Base-by-base conservation (phyloP, 2,329 filamentous ascomycete genomes). In the Xylaria sp. region DNA sequence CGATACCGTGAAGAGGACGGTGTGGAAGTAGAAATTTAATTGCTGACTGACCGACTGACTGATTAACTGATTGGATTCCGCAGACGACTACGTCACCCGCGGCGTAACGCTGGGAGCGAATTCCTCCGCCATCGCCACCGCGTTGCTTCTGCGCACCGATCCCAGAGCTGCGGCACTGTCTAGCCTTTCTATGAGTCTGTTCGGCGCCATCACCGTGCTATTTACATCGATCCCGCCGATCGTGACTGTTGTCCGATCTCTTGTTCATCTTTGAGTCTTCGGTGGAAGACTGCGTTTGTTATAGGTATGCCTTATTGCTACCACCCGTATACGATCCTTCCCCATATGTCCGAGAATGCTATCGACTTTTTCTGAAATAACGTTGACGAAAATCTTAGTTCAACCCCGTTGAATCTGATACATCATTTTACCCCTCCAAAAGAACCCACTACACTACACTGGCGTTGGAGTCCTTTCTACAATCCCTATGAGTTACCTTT, bases 51-150 rank as follows among this genome's bases (percentile, higher is more conserved):
- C n/a, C n/a, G n/a, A n/a, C n/a, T 60, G 21, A 42, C 37, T 40
- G 2, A 44, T 6, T 44, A 10, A 35, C 5, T 42, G 12, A 51
- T 10, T 42, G 27, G n/a, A 48, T 35, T 72, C n/a, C 25, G 16
- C 57, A 85, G 87, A 90, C 72, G 88, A 90, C 76, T 90, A 90
- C 69, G 87, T 90, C 40, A 89, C 87, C 1, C 80, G 87, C n/a
- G 88, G 88, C 10, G 86, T 90, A 3, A 87, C 87, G 1, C 76
- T 90, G n/a, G 87, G 88, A 3, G 85, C 85, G 1, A 90, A 89
- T 74, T 88, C 86, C 0, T 87, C 85, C 3, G 88, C 87, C 5
- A 86, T 90, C 47, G 87, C 83, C 1, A 90, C 88, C 3, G 87
- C 88, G 0, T 75, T 89, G 40, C 78, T 90, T 1, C 77, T 90